Evolutionary conservation across 2,329 filamentous ascomycete species (phyloP), one percentile per base, ranked within the genome.

Genomic region (Grosmannia huntii): DNA sequence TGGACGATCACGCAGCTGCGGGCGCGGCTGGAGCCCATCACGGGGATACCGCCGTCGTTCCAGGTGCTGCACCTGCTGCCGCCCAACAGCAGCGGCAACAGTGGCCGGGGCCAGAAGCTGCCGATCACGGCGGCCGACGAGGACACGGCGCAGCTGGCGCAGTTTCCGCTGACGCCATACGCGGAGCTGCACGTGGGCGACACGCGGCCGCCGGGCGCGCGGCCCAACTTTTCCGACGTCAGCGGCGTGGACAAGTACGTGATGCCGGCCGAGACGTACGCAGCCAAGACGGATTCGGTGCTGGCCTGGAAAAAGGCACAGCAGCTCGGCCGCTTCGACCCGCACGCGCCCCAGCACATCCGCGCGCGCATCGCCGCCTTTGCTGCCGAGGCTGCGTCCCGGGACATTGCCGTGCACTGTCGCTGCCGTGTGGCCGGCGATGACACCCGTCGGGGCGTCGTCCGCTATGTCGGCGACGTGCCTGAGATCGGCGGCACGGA

Each of bases 311-410:
- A 99, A 74, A 92, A 89, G 74, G 76, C 84, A n/a, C 85, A 96
- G 71, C 91, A 95, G 70, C 82, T 97, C n/a, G 94, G 94, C 55
- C 89, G 94, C 41, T 99, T 99, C 72, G 90, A 97, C 68, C 94
- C 94, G 14, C 79, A 86, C 65, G 89, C 90, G 9, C 84, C 87
- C 21, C 82, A 78, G 60, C 81, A 87, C 25, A 85, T 90, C 68
- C 78, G 89, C 68, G 81, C 88, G 62, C 88, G 88, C 69, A 75
- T 87, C 59, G 78, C 81, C 19, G 84, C 85, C 46, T 79, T 85
- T 49, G 78, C 84, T 63, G 80, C 81, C 58, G 89, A 95, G 67
- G 77, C 96, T 63, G 75, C 79, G 62, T 78, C 80, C 58, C 82
- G 85, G 69, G 84, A 86, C 72, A 86, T 88, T 63, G 74, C 71